These are phyloP conservation scores for Podospora didyma DNA, from an alignment of 495 filamentous ascomycete genomes.

Conservation along the genomic window DNA sequence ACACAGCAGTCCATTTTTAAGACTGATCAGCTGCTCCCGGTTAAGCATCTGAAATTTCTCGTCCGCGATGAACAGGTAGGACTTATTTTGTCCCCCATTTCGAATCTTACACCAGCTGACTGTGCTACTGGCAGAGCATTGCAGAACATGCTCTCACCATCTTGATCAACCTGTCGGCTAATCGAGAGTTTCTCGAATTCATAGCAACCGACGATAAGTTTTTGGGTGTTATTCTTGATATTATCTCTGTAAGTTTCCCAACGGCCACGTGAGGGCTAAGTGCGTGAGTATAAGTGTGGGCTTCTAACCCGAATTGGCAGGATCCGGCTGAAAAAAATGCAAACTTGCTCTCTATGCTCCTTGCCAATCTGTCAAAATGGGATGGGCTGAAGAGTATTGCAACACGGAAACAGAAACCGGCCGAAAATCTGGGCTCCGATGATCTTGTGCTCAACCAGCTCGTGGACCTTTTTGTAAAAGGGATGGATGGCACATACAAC, in stretches of 20 bases:
- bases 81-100: constrained; percentile 8
- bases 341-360: constrained; percentile 81
- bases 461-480: constrained; percentile 93
- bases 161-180: constrained; percentile 83
- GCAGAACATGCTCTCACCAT: constrained; percentile 91
- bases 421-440: constrained; percentile 60
- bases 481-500: constrained; percentile 75
- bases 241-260: constrained; percentile 65
- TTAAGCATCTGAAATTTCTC: constrained; percentile 87
- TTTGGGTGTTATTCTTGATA: constrained; percentile 63
- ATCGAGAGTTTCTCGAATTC: constrained; percentile 64
- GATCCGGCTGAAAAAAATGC: constrained; percentile 62
- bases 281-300: constrained; percentile 1
- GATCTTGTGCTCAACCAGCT: constrained; percentile 79
- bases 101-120: not conserved
- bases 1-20: constrained; percentile 81
- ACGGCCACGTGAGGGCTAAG: not conserved
- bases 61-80: constrained; percentile 74
- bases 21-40: constrained; percentile 65
- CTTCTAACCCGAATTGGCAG: constrained; percentile 23
- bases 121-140: constrained; percentile 56
- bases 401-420: constrained; percentile 56
- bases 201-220: constrained; percentile 80
- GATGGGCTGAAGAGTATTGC: constrained; percentile 65
- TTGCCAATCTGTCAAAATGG: constrained; percentile 86